phyloP scores from a whole-genome alignment of 441 rosid species.

The Populus trichocarpa region DNA sequence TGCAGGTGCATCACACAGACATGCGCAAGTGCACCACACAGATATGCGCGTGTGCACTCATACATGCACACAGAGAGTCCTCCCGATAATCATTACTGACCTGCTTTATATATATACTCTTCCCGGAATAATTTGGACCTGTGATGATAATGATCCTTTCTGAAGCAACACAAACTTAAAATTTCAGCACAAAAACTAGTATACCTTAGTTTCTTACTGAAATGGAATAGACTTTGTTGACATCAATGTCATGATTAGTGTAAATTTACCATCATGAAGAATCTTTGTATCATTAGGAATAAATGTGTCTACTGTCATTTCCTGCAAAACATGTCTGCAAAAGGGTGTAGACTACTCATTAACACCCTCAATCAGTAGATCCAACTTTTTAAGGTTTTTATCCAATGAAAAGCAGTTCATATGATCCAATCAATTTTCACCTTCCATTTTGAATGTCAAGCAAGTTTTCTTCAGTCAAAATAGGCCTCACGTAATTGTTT shows the following conservation, averaged over 20 bases:
- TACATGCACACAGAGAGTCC: not conserved
- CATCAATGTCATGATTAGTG: slow-evolving; percentile 13
- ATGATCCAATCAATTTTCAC: slow-evolving; percentile 31
- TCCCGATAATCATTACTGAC: slow-evolving; percentile 25
- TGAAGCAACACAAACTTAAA: slow-evolving; percentile 35
- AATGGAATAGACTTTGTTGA: slow-evolving; percentile 12
- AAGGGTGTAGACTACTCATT: slow-evolving; percentile 11
- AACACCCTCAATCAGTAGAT: not conserved
- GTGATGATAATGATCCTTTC: slow-evolving; percentile 84
- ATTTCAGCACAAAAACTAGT: slow-evolving; percentile 16
- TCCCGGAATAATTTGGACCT: slow-evolving; percentile 98
- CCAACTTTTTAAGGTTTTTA: not conserved
- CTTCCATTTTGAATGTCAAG: slow-evolving; percentile 89
- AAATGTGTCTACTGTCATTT: slow-evolving; percentile 94
- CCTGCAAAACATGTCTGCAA: slow-evolving; percentile 95
- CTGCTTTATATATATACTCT: slow-evolving; percentile 96
- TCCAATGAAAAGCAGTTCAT: not conserved
- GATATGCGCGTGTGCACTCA: not conserved
- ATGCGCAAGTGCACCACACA: not conserved
- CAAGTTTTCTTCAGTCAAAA: slow-evolving; percentile 61
- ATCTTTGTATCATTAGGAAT: slow-evolving; percentile 88
- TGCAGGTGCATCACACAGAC: not conserved
- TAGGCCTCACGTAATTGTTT: slow-evolving; percentile 86
- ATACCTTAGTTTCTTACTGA: slow-evolving; percentile 1
- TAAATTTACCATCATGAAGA: slow-evolving; percentile 53